Evolutionary conservation across 2,329 filamentous ascomycete genomes (phyloP), one percentile per base, ranked within the genome.

Genomic region (Fusarium floridanum): DNA sequence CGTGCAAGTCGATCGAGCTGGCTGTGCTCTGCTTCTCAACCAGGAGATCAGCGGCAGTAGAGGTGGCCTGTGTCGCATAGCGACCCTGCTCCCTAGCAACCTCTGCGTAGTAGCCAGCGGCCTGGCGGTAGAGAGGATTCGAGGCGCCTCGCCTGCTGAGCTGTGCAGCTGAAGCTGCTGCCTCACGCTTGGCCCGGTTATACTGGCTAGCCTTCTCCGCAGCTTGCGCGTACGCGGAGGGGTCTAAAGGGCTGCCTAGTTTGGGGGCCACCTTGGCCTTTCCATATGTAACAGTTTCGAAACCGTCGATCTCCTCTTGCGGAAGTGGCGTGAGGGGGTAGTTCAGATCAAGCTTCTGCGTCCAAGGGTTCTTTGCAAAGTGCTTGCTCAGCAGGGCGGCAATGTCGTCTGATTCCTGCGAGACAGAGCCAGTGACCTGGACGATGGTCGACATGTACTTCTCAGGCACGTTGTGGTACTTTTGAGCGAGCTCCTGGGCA

Each of bases 1-100:
- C 94, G 81, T 98, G 96, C 29, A 98, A 85, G 81, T 98, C 96
- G 9, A 97, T 86, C 22, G 87, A 85, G 1, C 83, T 86, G 2
- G 81, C 69, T 0, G 87, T 88, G 61, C 94, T 95, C 79, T 95
- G 92, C 11, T 84, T 80, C 12, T 91, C 87, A 1, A 96, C 95
- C 5, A 92, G 86, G 0, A 88, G 83, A 77, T 97, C 93, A 2
- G 95, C 94, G 1, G 91, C 91, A 0, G 86, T 86, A n/a, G 91
- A 91, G 20, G 86, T 86, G n/a, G 91, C 88, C 20, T 85, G 84
- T 71, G 89, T 88, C 3, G 91, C 89, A 50, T 86, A 85, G 14
- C 86, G 87, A 6, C 89, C 85, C 67, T 91, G 88, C 56, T 94
- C 91, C 24, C 92, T 91, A 2, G 91, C 93, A 12, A 93, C 85